Conservation (phyloP, 371 early-diverging fungal genomes). For the Mortierella sp. region DNA sequence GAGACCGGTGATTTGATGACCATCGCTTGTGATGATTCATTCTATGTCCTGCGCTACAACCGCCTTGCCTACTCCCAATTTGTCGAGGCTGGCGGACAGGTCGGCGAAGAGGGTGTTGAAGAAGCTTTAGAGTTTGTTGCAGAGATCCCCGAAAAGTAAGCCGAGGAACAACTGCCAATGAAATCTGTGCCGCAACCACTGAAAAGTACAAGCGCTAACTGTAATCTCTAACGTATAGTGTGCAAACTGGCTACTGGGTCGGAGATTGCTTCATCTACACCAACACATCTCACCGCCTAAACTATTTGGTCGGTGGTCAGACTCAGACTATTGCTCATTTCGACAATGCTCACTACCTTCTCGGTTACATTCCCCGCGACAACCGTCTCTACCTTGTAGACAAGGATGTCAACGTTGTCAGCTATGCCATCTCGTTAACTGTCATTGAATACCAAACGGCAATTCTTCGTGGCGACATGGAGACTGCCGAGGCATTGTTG, state of each 20-base stretch:
- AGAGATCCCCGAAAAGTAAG: slow-evolving; percentile 84
- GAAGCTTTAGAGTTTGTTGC: slow-evolving; percentile 95
- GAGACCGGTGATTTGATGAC: slow-evolving; percentile 93
- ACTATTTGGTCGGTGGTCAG: slow-evolving; percentile 95
- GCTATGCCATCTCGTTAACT: slow-evolving; percentile 91
- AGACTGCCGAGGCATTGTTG: slow-evolving; percentile 80
- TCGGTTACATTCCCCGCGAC: slow-evolving; percentile 95
- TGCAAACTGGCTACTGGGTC: slow-evolving; percentile 96
- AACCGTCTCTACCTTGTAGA: slow-evolving; percentile 95
- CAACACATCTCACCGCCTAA: slow-evolving; percentile 89
- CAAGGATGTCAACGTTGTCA: slow-evolving; percentile 91
- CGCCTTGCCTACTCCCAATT: slow-evolving; percentile 85
- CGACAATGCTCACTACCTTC: slow-evolving; percentile 89
- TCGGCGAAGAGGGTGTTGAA: slow-evolving; percentile 95
- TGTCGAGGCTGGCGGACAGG: slow-evolving; percentile 79
- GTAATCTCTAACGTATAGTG: slow-evolving; percentile 54
- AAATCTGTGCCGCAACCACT: not conserved
- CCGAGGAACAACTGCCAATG: not conserved
- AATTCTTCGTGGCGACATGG: slow-evolving; percentile 92
- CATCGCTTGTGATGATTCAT: slow-evolving; percentile 92
- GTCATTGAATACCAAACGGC: slow-evolving; percentile 98
- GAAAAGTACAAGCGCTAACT: not conserved
- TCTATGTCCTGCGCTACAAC: slow-evolving; percentile 93
- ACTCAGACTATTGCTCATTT: slow-evolving; percentile 95
- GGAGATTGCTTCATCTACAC: slow-evolving; percentile 99